Conservation (phyloP, 2,329 filamentous ascomycete genomes). For the Fusarium oligoseptatum region DNA sequence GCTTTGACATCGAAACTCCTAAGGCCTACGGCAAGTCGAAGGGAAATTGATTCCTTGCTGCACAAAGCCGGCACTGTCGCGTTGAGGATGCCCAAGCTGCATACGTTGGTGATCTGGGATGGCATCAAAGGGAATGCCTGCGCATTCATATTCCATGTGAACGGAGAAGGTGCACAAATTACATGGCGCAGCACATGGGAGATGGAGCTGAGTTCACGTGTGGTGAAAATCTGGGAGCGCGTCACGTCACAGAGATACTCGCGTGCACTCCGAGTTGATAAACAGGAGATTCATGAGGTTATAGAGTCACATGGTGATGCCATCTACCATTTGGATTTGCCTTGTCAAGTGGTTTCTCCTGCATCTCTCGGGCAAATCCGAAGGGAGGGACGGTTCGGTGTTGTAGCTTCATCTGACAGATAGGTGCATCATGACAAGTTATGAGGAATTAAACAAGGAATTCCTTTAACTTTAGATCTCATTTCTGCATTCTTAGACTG, state of each 20-base stretch:
- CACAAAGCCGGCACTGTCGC: constrained; percentile 37
- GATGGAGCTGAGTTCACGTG: constrained; percentile 41
- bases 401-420: background rate
- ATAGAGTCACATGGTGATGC: background rate
- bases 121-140: constrained; percentile 47
- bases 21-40: constrained; percentile 15
- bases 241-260: constrained; percentile 17
- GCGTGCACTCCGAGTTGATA: constrained; percentile 38
- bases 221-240: constrained; percentile 38
- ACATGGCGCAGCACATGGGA: constrained; percentile 53
- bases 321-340: background rate
- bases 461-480: background rate
- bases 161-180: constrained; percentile 39
- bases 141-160: constrained; percentile 50
- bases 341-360: background rate
- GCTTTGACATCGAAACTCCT: constrained; percentile 52
- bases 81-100: constrained; percentile 49
- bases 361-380: constrained; percentile 49
- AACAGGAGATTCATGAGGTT: constrained; percentile 28
- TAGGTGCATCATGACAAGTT: background rate
- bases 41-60: constrained; percentile 43
- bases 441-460: background rate
- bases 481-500: background rate
- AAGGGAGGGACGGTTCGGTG: constrained; percentile 14
- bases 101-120: constrained; percentile 53